A percentile compares a stretch with the other conserved stretches of the same genome.
These are phyloP conservation scores for Malassezia arunalokei DNA, from an alignment of 1,284 basidiomycete species.

Conservation along the genomic window DNA sequence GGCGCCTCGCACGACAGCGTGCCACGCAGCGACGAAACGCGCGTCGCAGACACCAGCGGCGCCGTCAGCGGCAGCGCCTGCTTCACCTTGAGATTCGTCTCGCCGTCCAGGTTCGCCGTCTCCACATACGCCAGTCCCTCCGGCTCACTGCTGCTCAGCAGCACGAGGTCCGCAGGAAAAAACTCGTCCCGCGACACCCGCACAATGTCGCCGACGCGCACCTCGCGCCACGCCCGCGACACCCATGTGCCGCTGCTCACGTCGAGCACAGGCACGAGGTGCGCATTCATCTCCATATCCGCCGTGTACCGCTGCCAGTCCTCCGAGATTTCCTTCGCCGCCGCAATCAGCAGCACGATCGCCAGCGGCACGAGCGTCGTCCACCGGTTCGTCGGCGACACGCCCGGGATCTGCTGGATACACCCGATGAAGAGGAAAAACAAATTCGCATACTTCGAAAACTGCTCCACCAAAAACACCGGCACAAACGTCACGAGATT, in stretches of 20 bases:
- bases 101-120: constrained; percentile 91
- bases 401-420: constrained; percentile 95
- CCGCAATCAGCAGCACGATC: constrained; percentile 82
- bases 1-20: constrained; percentile 85
- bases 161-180: constrained; percentile 85
- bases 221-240: constrained; percentile 72
- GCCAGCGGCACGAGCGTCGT: constrained; percentile 88
- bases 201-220: constrained; percentile 81
- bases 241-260: constrained; percentile 61
- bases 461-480: constrained; percentile 86
- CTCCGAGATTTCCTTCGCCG: constrained; percentile 90
- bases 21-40: constrained; percentile 64
- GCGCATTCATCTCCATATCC: constrained; percentile 79
- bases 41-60: constrained; percentile 62
- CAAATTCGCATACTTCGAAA: constrained; percentile 94
- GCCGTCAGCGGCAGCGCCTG: constrained; percentile 78
- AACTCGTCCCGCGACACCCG: constrained; percentile 82
- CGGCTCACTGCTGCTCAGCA: constrained; percentile 81
- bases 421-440: constrained; percentile 98
- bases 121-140: constrained; percentile 96
- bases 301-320: constrained; percentile 94
- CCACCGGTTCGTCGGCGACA: constrained; percentile 88
- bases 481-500: constrained; percentile 76
- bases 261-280: constrained; percentile 57
- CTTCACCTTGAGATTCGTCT: constrained; percentile 98